Percentiles rank a stretch among this genome's conserved stretches.
Conservation (phyloP, 2,329 filamentous ascomycete species). For the Fusarium sp. region DNA sequence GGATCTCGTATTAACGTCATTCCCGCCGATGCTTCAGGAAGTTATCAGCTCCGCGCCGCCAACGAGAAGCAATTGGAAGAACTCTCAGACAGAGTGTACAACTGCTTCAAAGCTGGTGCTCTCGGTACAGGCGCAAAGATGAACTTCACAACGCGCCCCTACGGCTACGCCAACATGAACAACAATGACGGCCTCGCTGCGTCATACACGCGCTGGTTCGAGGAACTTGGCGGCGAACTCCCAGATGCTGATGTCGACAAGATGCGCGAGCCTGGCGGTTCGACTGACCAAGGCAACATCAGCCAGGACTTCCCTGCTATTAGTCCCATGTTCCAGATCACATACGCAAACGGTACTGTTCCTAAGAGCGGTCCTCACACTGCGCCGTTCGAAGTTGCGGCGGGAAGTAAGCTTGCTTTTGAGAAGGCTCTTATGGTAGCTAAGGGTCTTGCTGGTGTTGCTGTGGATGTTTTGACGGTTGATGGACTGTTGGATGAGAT, state of each 20-base stretch:
- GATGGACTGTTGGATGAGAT: conserved; percentile 55
- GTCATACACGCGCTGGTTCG: conserved; percentile 43
- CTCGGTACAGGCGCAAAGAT: conserved; percentile 50
- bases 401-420: conserved; percentile 62
- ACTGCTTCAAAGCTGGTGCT: conserved; percentile 47
- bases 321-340: conserved; percentile 46
- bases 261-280: conserved; percentile 38
- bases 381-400: conserved; percentile 63
- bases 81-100: conserved; percentile 39
- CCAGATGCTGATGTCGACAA: conserved; percentile 46
- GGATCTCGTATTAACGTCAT: conserved; percentile 44
- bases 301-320: conserved; percentile 48
- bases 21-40: conserved; percentile 65
- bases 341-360: conserved; percentile 39
- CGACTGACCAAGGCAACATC: conserved; percentile 50
- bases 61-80: conserved; percentile 47
- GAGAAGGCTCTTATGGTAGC: conserved; percentile 59
- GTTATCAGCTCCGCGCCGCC: conserved; percentile 67
- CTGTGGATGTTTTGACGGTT: conserved; percentile 60
- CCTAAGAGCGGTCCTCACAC: conserved; percentile 61
- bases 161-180: conserved; percentile 51
- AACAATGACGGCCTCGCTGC: conserved; percentile 46
- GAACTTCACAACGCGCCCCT: conserved; percentile 52
- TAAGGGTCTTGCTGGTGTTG: conserved; percentile 62
- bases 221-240: conserved; percentile 40